Evolutionary conservation across 345 rosid species (phyloP).

Genomic region (Aegle marmelos): DNA sequence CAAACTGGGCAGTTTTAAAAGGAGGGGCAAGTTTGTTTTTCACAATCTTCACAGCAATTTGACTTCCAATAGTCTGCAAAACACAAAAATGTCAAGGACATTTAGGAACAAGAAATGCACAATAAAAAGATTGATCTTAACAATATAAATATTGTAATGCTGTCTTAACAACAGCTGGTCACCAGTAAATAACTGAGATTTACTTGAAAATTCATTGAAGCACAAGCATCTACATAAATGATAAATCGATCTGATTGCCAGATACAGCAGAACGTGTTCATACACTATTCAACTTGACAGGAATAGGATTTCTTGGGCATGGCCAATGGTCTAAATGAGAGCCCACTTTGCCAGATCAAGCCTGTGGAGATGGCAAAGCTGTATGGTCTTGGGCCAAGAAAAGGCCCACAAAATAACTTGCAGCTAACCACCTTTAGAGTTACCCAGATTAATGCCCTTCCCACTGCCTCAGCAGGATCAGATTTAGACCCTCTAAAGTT

Average conservation of each 20-base stretch:
- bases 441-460: background rate
- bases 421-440: background rate
- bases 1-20: conserved; percentile 75
- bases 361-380: background rate
- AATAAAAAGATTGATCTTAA: background rate
- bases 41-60: conserved; percentile 76
- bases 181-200: background rate
- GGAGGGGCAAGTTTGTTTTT: conserved; percentile 98
- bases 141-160: background rate
- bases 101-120: background rate
- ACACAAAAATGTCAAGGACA: background rate
- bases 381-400: background rate
- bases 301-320: background rate
- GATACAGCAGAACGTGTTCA: background rate
- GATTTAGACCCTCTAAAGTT: background rate
- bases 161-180: background rate
- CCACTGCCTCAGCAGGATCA: background rate
- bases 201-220: background rate
- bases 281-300: background rate
- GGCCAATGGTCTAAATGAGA: background rate
- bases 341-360: background rate
- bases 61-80: conserved; percentile 71
- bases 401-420: background rate
- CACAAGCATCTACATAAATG: background rate
- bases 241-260: background rate